Base-by-base conservation (phyloP, 139 green algal genomes). In the Deuterostichococcus epilithicus region DNA sequence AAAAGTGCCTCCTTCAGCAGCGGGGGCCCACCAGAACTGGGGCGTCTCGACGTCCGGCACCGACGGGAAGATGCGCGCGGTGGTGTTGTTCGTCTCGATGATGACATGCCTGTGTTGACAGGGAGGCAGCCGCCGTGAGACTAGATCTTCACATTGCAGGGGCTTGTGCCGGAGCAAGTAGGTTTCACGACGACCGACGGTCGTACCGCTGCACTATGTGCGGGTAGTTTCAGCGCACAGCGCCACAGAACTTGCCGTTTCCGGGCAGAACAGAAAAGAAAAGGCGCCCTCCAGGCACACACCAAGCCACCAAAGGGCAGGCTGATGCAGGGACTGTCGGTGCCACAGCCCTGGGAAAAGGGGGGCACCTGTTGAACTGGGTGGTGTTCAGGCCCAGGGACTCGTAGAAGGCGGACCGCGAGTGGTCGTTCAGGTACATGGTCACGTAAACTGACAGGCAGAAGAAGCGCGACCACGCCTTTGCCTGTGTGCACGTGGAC, bases 381-480 rank as follows among this genome's bases (percentile, higher is more conserved):
- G 84, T 97, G 67, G 94, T 98, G 86, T 99, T 89, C 59, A 99
- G 82, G 83, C 96, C 96, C 36, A 99, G 74, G 5, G 90, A 89
- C 78, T 93, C 86, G 85, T 99, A 99, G 89, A 99, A 99, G 8
- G 84, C 77, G 45, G 80, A 78, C 67, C 96, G 88, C 81, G 94
- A 84, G 88, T 98, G 91, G 87, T 99, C 96, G 87, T 99, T 99
- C n/a, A 99, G 88, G 87, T 99, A 99, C 96, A 99, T 99, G 78
- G 96, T 99, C 82, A 98, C 92, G 89, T 99, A 99, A 52, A 99
- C 96, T 1, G 90, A 97, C 58, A 98, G 91, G 91, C 96, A 99
- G 93, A 99, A 99, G 92, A 99, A 99, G 73, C 91, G 88, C 67
- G 82, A 88, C 96, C 96, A 99, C 39, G 97, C 82, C 86, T 97